phyloP scores from a whole-genome alignment of 805 yeast species.

The Spathaspora passalidarum region DNA sequence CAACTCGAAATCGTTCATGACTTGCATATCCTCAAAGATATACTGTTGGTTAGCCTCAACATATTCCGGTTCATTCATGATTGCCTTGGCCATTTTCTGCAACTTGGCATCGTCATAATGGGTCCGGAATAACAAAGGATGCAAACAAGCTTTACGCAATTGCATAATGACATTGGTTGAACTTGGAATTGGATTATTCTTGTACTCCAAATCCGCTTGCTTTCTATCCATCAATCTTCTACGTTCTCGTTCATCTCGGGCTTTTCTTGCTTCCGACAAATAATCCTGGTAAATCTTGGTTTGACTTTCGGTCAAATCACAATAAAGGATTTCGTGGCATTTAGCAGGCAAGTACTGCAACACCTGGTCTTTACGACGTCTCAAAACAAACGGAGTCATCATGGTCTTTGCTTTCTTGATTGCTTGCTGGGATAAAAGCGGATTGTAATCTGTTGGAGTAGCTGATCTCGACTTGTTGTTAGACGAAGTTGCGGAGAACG shows the following conservation, averaged over 20 bases:
- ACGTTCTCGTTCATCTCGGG: conserved; percentile 42
- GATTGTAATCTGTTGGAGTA: conserved; percentile 55
- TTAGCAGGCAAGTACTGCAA: conserved; percentile 85
- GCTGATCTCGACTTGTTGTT: conserved; percentile 1
- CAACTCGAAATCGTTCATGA: conserved; percentile 89
- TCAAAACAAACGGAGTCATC: conserved; percentile 96
- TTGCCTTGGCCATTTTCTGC: conserved; percentile 67
- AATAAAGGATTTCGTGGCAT: conserved; percentile 56
- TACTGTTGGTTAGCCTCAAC: conserved; percentile 70
- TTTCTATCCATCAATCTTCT: conserved; percentile 35
- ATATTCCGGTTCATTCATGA: conserved; percentile 80
- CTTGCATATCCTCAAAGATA: conserved; percentile 91
- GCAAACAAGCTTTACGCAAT: conserved; percentile 87
- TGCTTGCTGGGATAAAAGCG: conserved; percentile 85
- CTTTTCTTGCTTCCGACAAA: conserved; percentile 42
- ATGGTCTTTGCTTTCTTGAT: conserved; percentile 90
- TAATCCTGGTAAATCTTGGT: conserved; percentile 58
- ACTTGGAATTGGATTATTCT: conserved; percentile 32
- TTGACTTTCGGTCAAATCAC: conserved; percentile 61
- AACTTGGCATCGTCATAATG: conserved; percentile 56
- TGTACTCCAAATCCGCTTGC: conserved; percentile 28
- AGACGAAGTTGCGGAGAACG: conserved; percentile 2
- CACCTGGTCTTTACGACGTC: conserved; percentile 91
- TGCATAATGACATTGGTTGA: conserved; percentile 79
- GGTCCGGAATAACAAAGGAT: conserved; percentile 80